A percentile compares a stretch with the other conserved stretches of the same genome.
Evolutionary conservation across 495 filamentous ascomycete genomes (phyloP).

Genomic region (Xylaria grammica): DNA sequence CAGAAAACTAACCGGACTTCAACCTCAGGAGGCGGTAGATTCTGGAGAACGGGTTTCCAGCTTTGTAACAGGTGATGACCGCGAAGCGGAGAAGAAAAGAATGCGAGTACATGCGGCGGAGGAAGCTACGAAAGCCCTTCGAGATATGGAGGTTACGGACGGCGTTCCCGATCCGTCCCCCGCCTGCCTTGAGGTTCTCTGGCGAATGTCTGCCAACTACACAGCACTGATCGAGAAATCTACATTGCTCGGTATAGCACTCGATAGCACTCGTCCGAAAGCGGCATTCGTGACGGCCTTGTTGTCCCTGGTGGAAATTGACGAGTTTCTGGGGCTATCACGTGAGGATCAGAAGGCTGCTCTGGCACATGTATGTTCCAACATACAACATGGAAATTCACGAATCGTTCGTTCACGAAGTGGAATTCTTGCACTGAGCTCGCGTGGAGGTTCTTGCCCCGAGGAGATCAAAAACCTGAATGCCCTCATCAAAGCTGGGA

Average conservation of each 20-base stretch:
- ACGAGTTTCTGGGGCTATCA: conserved; percentile 16
- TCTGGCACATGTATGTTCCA: conserved; percentile 26
- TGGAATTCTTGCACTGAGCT: conserved; percentile 19
- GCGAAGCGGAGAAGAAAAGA: neutral
- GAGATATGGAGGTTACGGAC: neutral
- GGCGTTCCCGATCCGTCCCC: neutral
- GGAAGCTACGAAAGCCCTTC: neutral
- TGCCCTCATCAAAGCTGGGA: neutral
- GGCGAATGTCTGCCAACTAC: neutral
- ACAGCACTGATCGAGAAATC: neutral
- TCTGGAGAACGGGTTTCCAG: neutral
- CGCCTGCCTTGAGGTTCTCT: neutral
- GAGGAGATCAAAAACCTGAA: conserved; percentile 9
- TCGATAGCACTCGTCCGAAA: neutral
- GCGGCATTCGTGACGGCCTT: neutral
- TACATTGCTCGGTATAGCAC: neutral
- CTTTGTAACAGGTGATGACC: neutral
- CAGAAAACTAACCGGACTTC: neutral
- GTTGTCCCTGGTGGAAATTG: conserved; percentile 16
- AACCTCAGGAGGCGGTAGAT: neutral
- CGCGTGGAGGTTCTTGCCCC: conserved; percentile 1
- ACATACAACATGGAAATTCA: conserved; percentile 10
- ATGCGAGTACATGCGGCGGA: neutral
- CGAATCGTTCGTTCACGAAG: conserved; percentile 16
- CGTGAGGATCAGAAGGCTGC: conserved; percentile 20